phyloP scores from a whole-genome alignment of 768 basidiomycete genomes.

The Lactarius hengduanensis region DNA sequence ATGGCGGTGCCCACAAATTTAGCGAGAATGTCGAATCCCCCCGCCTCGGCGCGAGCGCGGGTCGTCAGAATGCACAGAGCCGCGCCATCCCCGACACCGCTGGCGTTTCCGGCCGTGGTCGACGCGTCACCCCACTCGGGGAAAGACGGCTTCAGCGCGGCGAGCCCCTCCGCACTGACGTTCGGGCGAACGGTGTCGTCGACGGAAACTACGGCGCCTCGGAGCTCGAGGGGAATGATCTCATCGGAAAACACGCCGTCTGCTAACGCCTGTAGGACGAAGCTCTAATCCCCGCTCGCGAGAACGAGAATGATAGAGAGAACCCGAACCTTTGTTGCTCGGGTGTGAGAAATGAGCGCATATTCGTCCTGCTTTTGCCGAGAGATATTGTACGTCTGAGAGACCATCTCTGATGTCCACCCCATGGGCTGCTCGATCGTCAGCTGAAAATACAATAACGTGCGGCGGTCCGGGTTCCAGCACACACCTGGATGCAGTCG shows the following conservation, averaged over 20 bases:
- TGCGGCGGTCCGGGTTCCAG: background rate
- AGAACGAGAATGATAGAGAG: constrained; percentile 4
- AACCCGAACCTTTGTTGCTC: constrained; percentile 59
- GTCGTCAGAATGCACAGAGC: constrained; percentile 81
- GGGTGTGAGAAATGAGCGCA: constrained; percentile 82
- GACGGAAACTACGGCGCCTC: constrained; percentile 59
- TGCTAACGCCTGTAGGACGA: constrained; percentile 51
- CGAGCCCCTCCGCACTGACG: constrained; percentile 74
- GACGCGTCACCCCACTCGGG: constrained; percentile 68
- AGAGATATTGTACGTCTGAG: constrained; percentile 71
- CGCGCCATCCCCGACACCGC: constrained; percentile 91
- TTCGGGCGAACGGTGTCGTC: constrained; percentile 90
- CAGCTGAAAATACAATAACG: constrained; percentile 8
- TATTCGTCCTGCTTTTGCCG: constrained; percentile 87
- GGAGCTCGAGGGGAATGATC: constrained; percentile 82
- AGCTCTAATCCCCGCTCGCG: background rate
- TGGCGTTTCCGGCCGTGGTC: constrained; percentile 84
- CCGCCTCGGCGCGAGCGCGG: constrained; percentile 69
- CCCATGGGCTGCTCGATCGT: constrained; percentile 73
- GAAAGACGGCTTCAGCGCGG: constrained; percentile 84
- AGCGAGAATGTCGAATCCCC: constrained; percentile 76
- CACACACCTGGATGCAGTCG: constrained; percentile 68
- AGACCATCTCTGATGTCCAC: constrained; percentile 93
- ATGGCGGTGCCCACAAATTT: constrained; percentile 81
- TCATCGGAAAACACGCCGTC: constrained; percentile 80